Evolutionary conservation across 1,139 yeast genomes (phyloP).

Genomic region (Nakaseomyces kungkrabaensis): DNA sequence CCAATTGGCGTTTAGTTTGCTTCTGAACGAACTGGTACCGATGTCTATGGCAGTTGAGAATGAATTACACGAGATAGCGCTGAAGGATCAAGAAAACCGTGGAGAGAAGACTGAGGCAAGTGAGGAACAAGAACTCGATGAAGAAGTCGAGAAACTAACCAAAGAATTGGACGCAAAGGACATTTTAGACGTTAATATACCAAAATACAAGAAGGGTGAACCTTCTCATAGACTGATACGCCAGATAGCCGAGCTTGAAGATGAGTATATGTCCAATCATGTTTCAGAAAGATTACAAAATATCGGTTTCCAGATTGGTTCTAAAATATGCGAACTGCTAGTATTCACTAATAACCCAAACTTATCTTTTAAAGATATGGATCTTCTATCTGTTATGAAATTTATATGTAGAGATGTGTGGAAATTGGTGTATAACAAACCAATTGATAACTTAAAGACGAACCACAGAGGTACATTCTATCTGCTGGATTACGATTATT

Average conservation of each 20-base stretch:
- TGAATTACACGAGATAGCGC: conserved; percentile 6
- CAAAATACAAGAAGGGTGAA: neutral
- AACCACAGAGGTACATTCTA: conserved; percentile 60
- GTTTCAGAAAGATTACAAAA: conserved; percentile 51
- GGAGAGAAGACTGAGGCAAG: conserved; percentile 30
- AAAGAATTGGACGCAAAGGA: neutral
- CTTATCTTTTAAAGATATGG: conserved; percentile 39
- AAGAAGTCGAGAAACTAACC: conserved; percentile 10
- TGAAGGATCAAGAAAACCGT: neutral
- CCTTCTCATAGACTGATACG: conserved; percentile 21
- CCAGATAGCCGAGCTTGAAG: conserved; percentile 14
- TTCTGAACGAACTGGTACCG: conserved; percentile 70
- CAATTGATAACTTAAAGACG: conserved; percentile 83
- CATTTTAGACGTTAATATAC: conserved; percentile 4
- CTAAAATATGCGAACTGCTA: conserved; percentile 60
- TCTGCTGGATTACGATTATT: conserved; percentile 25
- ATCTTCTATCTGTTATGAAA: conserved; percentile 74
- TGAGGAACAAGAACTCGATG: conserved; percentile 30
- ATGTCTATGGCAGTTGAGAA: conserved; percentile 37
- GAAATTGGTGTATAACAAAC: conserved; percentile 70
- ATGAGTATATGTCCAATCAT: conserved; percentile 37
- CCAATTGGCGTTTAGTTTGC: conserved; percentile 30
- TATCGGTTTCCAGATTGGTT: conserved; percentile 69
- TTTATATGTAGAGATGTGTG: conserved; percentile 88
- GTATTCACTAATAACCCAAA: conserved; percentile 47